Percentiles rank a stretch among this genome's conserved stretches.
phyloP scores from a whole-genome alignment of 305 asterid species.

The Plantago rigida region DNA sequence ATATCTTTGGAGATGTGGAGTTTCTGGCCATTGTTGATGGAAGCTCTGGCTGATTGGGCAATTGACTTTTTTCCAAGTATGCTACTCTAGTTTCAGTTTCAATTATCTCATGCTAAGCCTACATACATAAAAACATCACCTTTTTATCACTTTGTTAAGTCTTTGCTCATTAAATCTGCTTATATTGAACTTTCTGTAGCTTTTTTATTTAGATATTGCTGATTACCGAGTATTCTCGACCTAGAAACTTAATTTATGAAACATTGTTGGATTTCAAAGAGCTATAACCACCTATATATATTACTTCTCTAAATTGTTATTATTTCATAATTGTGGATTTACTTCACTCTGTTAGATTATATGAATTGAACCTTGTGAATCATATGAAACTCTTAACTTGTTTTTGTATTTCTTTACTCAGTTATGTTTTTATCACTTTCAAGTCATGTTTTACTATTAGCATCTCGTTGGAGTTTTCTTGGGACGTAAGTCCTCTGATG shows the following conservation, averaged over 20 bases:
- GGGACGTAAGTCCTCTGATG: too few species aligned
- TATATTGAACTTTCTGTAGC: background rate
- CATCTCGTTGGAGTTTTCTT: too few species aligned
- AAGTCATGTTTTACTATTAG: background rate
- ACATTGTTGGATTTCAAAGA: background rate
- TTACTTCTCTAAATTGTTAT: background rate
- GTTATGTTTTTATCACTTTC: too few species aligned
- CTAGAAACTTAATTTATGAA: background rate
- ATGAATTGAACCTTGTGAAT: too few species aligned
- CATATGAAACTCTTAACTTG: too few species aligned
- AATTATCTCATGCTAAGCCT: background rate
- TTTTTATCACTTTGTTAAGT: background rate
- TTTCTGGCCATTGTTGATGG: conserved; percentile 95
- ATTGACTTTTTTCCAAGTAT: conserved; percentile 92
- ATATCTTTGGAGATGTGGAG: conserved; percentile 97
- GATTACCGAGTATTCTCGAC: conserved; percentile 3
- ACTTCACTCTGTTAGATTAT: too few species aligned
- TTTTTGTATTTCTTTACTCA: too few species aligned
- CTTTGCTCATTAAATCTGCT: conserved; percentile 1
- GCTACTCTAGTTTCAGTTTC: conserved; percentile 21
- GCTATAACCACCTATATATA: background rate
- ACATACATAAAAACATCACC: conserved; percentile 1
- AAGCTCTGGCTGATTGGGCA: conserved; percentile 95
- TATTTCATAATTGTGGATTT: too few species aligned
- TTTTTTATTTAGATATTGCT: background rate